Base-by-base conservation (phyloP, 805 yeast genomes). In the Wickerhamomyces alni region DNA sequence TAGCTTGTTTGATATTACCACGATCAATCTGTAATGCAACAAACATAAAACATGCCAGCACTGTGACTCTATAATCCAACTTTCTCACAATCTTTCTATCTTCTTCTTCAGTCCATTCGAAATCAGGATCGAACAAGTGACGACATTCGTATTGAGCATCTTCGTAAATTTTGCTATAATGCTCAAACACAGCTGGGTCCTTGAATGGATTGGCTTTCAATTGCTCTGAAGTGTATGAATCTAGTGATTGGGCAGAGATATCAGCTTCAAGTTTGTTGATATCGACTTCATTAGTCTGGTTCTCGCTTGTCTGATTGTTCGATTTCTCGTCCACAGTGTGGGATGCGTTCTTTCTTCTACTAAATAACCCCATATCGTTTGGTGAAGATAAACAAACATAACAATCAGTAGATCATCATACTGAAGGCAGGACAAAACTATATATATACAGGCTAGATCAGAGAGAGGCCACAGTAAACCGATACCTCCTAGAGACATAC, bases 31-130 rank as follows among this genome's bases (percentile, higher is more conserved):
- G 77, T 37, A 80, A 65, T 9, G 74, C 75, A 36, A 72, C 58
- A 52, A 78, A 77, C 74, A 77, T 65, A 36, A 77, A 45, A 45
- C 77, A 74, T 0, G 82, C 81, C 54, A 77, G 63, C 17, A 75
- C 51, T 7, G 77, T 63, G 21, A 80, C 80, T 33, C 71, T 61
- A 54, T 60, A 63, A 45, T 80, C 83, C 18, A 75, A 57, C 51
- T 74, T 77, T 46, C 74, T 45, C n/a, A 69, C 50, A 3, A 78
- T 46, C 31, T 54, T 59, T 34, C 56, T 62, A 42, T 80, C 83
- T 50, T 76, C 82, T 34, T 66, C 58, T 8, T 45, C 45, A 0
- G 71, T 58, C 85, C 84, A 80, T 8, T 63, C 60, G 34, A 78
- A 66, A 1, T 63, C 61, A 0, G 84, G 80, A 52, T 81, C 84